A percentile compares a stretch with the other conserved stretches of the same genome.
phyloP scores from a whole-genome alignment of 257 asterid genomes.

The Gardenia jasminoides region DNA sequence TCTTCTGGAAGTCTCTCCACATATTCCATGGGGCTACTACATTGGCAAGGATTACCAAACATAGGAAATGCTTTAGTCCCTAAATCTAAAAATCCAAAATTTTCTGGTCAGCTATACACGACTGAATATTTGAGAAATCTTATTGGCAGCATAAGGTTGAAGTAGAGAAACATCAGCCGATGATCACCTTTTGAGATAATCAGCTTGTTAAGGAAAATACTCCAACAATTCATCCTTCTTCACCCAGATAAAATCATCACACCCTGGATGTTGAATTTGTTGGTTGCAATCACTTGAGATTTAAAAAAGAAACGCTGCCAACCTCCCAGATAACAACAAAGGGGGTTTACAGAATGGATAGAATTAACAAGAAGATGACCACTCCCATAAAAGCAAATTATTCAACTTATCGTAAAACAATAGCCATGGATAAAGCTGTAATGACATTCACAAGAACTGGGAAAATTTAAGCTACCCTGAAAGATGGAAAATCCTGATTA shows the following conservation, averaged over 20 bases:
- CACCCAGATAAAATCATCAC: constrained; percentile 85
- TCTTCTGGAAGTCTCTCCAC: constrained; percentile 2
- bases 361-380: not conserved
- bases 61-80: not conserved
- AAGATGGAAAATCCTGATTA: constrained; percentile 27
- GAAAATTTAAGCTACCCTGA: constrained; percentile 41
- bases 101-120: not conserved
- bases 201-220: constrained; percentile 76
- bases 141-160: not conserved
- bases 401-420: not conserved
- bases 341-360: not conserved
- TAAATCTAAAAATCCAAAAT: not conserved
- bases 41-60: not conserved
- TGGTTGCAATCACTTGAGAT: constrained; percentile 80
- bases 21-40: not conserved
- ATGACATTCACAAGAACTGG: not conserved
- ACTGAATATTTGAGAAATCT: not conserved
- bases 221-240: constrained; percentile 85
- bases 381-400: not conserved
- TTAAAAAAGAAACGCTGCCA: constrained; percentile 88
- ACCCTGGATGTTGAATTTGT: constrained; percentile 48
- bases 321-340: not conserved
- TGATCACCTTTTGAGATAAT: constrained; percentile 76
- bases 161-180: constrained; percentile 18
- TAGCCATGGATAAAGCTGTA: not conserved